Percentiles rank a stretch among this genome's conserved stretches.
These are phyloP conservation scores for Brassica rapa DNA, from an alignment of 345 rosid species.

Conservation along the genomic window DNA sequence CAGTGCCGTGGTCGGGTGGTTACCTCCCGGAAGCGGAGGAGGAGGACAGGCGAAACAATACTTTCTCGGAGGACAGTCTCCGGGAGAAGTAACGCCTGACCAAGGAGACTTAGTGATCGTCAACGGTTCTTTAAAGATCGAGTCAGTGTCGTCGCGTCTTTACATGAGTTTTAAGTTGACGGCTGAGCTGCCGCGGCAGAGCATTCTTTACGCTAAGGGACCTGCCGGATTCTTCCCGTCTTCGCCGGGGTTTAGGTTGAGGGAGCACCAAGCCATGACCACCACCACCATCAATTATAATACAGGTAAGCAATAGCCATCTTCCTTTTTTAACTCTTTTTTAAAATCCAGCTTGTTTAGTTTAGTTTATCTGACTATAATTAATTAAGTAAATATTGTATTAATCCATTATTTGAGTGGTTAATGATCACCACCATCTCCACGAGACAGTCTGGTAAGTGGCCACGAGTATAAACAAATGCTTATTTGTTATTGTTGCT, in stretches of 20 bases:
- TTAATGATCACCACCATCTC: background rate
- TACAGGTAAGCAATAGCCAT: constrained; percentile 51
- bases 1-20: constrained; percentile 83
- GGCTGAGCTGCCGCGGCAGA: constrained; percentile 44
- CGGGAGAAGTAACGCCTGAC: constrained; percentile 51
- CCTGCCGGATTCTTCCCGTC: constrained; percentile 51
- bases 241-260: constrained; percentile 46
- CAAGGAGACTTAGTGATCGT: constrained; percentile 55
- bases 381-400: constrained; percentile 8
- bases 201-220: constrained; percentile 63
- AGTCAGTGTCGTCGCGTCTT: constrained; percentile 51
- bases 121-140: constrained; percentile 42
- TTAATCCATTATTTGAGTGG: constrained; percentile 2
- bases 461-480: background rate
- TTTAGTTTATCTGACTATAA: constrained; percentile 1
- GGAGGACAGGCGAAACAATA: constrained; percentile 49
- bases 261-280: constrained; percentile 52
- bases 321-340: background rate
- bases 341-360: background rate
- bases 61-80: constrained; percentile 44
- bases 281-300: constrained; percentile 56
- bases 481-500: background rate
- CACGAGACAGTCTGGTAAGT: background rate
- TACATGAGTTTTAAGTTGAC: constrained; percentile 72
- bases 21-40: constrained; percentile 38